Percentiles rank a stretch among this genome's conserved stretches.
Conservation (phyloP, 116 monocot genomes). For the Dioscorea cayenensis region DNA sequence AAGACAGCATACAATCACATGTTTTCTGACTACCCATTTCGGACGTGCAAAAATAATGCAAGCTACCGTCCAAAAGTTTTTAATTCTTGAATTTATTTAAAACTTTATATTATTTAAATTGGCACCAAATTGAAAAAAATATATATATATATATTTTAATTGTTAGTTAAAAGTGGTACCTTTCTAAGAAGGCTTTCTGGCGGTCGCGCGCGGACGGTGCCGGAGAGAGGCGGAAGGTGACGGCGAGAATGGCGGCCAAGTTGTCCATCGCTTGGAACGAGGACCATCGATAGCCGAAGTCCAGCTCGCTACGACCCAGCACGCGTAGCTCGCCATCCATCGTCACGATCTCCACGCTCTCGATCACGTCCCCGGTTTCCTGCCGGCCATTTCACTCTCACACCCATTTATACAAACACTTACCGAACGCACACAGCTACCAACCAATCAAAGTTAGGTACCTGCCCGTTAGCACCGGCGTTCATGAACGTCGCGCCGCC, state of each 20-base stretch:
- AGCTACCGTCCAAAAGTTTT: too few relatives aligned
- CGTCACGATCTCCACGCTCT: constrained; percentile 30
- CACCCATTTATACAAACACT: neutral
- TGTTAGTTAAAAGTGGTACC: constrained; percentile 1
- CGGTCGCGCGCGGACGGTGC: constrained; percentile 3
- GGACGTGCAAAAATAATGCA: too few relatives aligned
- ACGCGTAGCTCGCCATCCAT: constrained; percentile 17
- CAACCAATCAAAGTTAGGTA: neutral
- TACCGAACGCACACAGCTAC: neutral
- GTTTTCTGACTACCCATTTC: too few relatives aligned
- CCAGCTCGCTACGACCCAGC: constrained; percentile 16
- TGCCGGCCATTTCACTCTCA: neutral
- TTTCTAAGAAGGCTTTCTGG: constrained; percentile 15
- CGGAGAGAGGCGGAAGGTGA: constrained; percentile 26
- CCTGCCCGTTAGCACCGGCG: constrained; percentile 40
- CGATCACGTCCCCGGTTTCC: constrained; percentile 25
- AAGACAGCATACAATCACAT: too few relatives aligned
- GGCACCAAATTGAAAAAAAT: too few relatives aligned
- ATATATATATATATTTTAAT: too few relatives aligned
- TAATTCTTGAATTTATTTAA: too few relatives aligned
- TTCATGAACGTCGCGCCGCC: constrained; percentile 49
- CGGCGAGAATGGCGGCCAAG: constrained; percentile 37
- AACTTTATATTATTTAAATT: too few relatives aligned
- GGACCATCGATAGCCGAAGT: constrained; percentile 32
- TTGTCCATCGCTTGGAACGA: constrained; percentile 40